A percentile compares a stretch with the other conserved stretches of the same genome.
These are phyloP conservation scores for Filobasidium wieringae DNA, from an alignment of 768 basidiomycete genomes.

Conservation along the genomic window DNA sequence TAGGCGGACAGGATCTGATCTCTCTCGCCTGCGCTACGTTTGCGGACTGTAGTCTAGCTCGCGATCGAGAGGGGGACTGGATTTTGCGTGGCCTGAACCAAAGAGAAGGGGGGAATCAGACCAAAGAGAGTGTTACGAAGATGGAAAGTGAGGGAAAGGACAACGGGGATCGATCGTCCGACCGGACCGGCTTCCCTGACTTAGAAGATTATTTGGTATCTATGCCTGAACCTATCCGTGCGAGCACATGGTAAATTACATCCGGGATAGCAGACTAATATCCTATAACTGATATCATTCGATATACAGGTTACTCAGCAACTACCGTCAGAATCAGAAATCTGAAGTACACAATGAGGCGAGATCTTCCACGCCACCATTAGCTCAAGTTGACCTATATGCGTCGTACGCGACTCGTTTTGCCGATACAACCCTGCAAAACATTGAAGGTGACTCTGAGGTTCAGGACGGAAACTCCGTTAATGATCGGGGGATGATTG, in stretches of 20 bases:
- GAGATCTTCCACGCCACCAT: slow-evolving; percentile 3
- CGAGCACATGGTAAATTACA: slow-evolving; percentile 24
- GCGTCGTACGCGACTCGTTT: slow-evolving; percentile 29
- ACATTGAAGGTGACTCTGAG: too few species aligned
- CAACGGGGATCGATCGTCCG: slow-evolving; percentile 1
- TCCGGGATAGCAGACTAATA: neutral
- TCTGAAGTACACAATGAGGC: slow-evolving; percentile 17
- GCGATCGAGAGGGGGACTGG: slow-evolving; percentile 24
- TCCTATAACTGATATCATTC: neutral
- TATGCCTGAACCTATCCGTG: slow-evolving; percentile 27
- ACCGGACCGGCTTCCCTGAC: slow-evolving; percentile 2
- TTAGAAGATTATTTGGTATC: slow-evolving; percentile 16
- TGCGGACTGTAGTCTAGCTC: slow-evolving; percentile 26
- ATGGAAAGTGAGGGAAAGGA: neutral
- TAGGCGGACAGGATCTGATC: slow-evolving; percentile 30
- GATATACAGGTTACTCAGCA: slow-evolving; percentile 3
- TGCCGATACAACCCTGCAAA: neutral
- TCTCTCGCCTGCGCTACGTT: slow-evolving; percentile 30
- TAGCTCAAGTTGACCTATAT: slow-evolving; percentile 28
- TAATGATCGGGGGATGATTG: too few species aligned
- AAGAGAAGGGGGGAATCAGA: slow-evolving; percentile 17
- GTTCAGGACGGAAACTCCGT: too few species aligned
- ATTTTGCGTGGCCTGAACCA: slow-evolving; percentile 25
- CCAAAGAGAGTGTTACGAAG: neutral
- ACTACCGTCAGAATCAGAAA: slow-evolving; percentile 18